A percentile compares a stretch with the other conserved stretches of the same genome.
These are phyloP conservation scores for Piper betle DNA, from an alignment of 164 flowering plant genomes.

Conservation along the genomic window DNA sequence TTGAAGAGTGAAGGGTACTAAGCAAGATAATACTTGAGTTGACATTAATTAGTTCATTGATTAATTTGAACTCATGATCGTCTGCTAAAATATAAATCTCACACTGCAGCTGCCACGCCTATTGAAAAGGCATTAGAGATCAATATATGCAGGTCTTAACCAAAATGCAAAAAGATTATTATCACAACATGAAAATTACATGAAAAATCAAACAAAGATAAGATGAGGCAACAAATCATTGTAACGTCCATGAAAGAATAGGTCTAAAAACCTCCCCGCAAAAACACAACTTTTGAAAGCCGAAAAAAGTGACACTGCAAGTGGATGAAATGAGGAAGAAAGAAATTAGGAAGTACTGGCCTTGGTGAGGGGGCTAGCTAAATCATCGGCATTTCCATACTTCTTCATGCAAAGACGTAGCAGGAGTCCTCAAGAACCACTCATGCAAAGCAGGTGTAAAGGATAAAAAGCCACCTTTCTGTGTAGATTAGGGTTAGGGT, in stretches of 20 bases:
- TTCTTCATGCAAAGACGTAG: constrained; percentile 5
- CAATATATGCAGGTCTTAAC: not conserved
- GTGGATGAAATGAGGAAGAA: not conserved
- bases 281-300: constrained; percentile 5
- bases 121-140: constrained; percentile 6
- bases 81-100: constrained; percentile 3
- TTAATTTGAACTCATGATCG: constrained; percentile 1
- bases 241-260: not conserved
- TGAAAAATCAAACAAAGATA: not conserved
- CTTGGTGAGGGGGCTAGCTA: no score
- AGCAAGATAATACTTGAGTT: constrained; percentile 6
- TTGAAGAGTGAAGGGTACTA: constrained; percentile 6
- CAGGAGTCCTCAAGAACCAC: constrained; percentile 1
- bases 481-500: constrained; percentile 12
- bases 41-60: constrained; percentile 9
- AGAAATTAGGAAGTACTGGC: constrained; percentile 1
- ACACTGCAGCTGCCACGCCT: constrained; percentile 7
- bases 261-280: constrained; percentile 3
- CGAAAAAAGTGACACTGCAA: constrained; percentile 8
- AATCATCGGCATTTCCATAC: constrained; percentile 2
- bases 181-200: no score
- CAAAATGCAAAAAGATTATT: constrained; percentile 2
- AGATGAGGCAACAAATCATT: not conserved
- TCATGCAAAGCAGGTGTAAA: constrained; percentile 4
- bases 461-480: not conserved